Evolutionary conservation across 2,329 filamentous ascomycete genomes (phyloP), one percentile per base, ranked within the genome.

Genomic region (Fusarium gaditjirri): DNA sequence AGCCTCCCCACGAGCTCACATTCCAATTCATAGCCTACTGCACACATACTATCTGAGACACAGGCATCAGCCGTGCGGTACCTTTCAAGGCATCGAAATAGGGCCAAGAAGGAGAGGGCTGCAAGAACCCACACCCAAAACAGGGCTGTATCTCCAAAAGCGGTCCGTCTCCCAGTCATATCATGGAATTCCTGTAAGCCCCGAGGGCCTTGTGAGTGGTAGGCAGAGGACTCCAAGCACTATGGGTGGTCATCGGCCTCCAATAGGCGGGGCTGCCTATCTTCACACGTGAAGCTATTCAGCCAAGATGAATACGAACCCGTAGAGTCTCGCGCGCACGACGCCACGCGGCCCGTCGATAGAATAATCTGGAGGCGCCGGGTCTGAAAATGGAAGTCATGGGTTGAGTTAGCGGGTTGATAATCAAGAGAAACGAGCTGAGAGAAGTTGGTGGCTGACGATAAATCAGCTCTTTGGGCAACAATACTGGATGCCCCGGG

Each of bases 221-320:
- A 57, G 54, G 31, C 29, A 56, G 39, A 47, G 39, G 49, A 55
- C 23, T 35, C 52, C 23, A 13, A 50, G 43, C 50, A 62, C 58
- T 59, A 63, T 60, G 65, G 73, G 73, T 77, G 75, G 75, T 77
- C 75, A 77, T 77, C 73, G 68, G 74, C 65, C 60, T 69, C 61
- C 50, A 49, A 41, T 47, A 59, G 65, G 72, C 59, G 69, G 74
- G 65, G 65, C 42, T 46, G 68, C 68, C 73, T 63, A 59, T 73
- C 67, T 56, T 63, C 61, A 66, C 75, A 77, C 75, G 75, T 77
- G 75, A 76, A 76, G 73, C 52, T 38, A 55, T 55, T 29, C 47
- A 62, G 57, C 62, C 67, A 70, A 61, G 73, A 61, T 58, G 68
- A 52, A 53, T 53, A 61, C 58, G 63, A 67, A 61, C 61, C 64